These are phyloP conservation scores for Phytophthora agathidicida DNA, from an alignment of 352 stramenopile species.

Conservation along the genomic window DNA sequence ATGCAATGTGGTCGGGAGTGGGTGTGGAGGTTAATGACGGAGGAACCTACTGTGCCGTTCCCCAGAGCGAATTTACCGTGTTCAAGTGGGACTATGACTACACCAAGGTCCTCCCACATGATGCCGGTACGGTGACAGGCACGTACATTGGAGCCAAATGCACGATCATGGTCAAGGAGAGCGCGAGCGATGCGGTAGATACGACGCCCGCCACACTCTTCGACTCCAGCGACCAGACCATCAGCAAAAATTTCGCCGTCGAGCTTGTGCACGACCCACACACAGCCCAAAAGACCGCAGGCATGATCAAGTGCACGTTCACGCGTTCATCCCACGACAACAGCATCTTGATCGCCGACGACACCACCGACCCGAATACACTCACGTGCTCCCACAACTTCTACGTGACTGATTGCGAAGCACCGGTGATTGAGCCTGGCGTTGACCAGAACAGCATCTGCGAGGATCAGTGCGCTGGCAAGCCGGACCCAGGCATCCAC, in stretches of 20 bases:
- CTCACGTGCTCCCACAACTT: conserved; percentile 48
- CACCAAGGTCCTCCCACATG: not conserved
- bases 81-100: conserved; percentile 17
- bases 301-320: conserved; percentile 50
- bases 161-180: conserved; percentile 8
- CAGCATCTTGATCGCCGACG: not conserved
- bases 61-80: conserved; percentile 28
- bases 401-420: conserved; percentile 54
- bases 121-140: not conserved
- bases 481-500: conserved; percentile 27
- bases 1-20: not conserved
- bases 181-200: not conserved
- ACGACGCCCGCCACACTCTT: not conserved
- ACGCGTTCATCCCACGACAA: conserved; percentile 9
- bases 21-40: not conserved
- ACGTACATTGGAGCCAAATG: conserved; percentile 3
- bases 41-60: conserved; percentile 15
- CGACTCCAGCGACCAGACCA: not conserved
- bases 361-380: not conserved
- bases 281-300: conserved; percentile 39
- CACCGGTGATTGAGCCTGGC: conserved; percentile 38
- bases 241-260: conserved; percentile 43
- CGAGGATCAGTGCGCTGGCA: conserved; percentile 33
- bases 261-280: conserved; percentile 47
- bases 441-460: conserved; percentile 26